Base-by-base conservation (phyloP, 352 stramenopile genomes). In the Pythium angustatum region DNA sequence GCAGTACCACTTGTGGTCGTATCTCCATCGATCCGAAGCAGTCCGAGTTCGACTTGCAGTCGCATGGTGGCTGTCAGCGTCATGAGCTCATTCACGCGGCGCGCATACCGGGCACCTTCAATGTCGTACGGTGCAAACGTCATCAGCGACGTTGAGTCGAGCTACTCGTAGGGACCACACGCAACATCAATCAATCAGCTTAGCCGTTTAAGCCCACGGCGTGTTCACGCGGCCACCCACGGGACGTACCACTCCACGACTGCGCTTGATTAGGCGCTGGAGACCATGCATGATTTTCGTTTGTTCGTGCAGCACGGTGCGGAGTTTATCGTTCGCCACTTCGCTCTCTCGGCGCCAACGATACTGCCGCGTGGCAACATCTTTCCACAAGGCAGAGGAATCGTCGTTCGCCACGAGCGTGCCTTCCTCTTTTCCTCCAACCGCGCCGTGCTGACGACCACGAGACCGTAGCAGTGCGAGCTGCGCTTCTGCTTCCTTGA, bases 311-410 rank as follows among this genome's bases (percentile, higher is more conserved):
- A 47, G 12, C 6, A 22, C 33, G 17, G 15, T 11, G 21, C 58
- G 58, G 3, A 64, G 47, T 6, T 34, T 34, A 5, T 45, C 45
- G 26, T 64, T 64, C 7, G 10, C 19, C 2, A 58, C 17, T 26
- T 64, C 58, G 41, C 58, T 64, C 27, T 64, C 44, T 31, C 56
- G 30, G 27, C 43, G 57, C 47, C 57, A 50, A 31, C 47, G 45
- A 19, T 57, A 57, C 26, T 64, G 57, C 6, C 57, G 57, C 12
- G 34, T 21, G 17, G 31, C 57, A 15, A 57, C 45, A 6, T 55
- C 45, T 19, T 41, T 55, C 57, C 57, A 64, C 22, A 50, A 33
- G 10, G 31, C 27, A 21, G 9, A 33, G 10, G n/a, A n/a, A n/a
- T n/a, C n/a, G n/a, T n/a, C n/a, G n/a, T n/a, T n/a, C n/a, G n/a